Conservation (phyloP, 2,329 filamentous ascomycete genomes). For the Colletotrichum truncatum region DNA sequence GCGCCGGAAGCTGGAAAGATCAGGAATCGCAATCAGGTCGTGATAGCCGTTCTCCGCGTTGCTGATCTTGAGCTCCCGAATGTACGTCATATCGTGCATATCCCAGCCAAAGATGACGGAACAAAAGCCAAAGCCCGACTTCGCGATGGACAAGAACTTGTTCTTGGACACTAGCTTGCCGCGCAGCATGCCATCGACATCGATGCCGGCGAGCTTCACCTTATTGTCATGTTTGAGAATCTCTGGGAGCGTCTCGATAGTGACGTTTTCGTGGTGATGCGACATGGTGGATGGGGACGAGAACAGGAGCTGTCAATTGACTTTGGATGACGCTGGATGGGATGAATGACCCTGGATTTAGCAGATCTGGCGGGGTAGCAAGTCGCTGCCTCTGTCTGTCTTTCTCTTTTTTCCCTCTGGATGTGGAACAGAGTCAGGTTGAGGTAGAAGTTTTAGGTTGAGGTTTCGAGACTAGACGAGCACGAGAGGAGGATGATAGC, state of each 20-base stretch:
- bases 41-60: constrained; percentile 92
- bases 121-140: constrained; percentile 89
- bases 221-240: constrained; percentile 77
- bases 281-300: constrained; percentile 36
- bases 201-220: constrained; percentile 88
- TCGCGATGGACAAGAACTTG: constrained; percentile 88
- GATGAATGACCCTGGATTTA: constrained; percentile 7
- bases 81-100: constrained; percentile 94
- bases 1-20: constrained; percentile 79
- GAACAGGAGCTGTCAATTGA: constrained; percentile 17
- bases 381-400: neutral
- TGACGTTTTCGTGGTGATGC: constrained; percentile 50
- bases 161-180: constrained; percentile 93
- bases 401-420: neutral
- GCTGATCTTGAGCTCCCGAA: constrained; percentile 84
- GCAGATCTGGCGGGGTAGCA: neutral
- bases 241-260: constrained; percentile 69
- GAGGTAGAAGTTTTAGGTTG: neutral
- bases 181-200: constrained; percentile 87
- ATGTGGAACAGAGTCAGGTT: neutral
- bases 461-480: no score
- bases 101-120: constrained; percentile 97
- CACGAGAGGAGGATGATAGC: neutral
- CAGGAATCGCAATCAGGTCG: constrained; percentile 84
- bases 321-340: constrained; percentile 22